Conservation (phyloP, 2,329 filamentous ascomycete genomes). For the Leptographium wingfieldii region DNA sequence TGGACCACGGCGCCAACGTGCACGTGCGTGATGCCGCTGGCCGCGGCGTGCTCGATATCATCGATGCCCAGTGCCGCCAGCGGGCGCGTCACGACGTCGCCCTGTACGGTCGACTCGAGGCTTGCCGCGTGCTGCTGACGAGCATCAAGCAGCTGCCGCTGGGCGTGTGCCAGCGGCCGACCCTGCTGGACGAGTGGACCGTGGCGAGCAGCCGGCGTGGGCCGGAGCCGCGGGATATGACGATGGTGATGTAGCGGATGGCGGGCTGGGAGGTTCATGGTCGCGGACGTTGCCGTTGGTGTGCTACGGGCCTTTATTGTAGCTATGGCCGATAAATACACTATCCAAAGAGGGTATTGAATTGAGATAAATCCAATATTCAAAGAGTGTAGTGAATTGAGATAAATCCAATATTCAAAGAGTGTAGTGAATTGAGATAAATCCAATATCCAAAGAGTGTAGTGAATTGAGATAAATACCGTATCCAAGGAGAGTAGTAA, state of each 20-base stretch:
- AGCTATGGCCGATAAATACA: too few species aligned
- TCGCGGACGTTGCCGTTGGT: too few species aligned
- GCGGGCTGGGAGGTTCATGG: not conserved
- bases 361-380: too few species aligned
- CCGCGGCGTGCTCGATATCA: conserved; percentile 19
- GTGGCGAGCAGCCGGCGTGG: conserved; percentile 5
- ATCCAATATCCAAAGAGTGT: too few species aligned
- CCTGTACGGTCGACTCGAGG: conserved; percentile 21
- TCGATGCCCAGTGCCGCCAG: conserved; percentile 14
- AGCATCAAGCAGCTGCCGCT: conserved; percentile 17
- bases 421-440: too few species aligned
- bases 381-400: too few species aligned
- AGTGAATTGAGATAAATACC: too few species aligned
- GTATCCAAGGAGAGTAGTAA: too few species aligned
- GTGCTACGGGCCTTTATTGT: too few species aligned
- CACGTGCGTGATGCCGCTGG: conserved; percentile 20
- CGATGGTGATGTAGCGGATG: conserved; percentile 6
- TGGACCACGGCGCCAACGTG: conserved; percentile 23
- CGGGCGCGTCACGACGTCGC: conserved; percentile 15
- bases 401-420: too few species aligned
- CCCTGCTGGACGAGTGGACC: conserved; percentile 13
- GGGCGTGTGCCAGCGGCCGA: conserved; percentile 14
- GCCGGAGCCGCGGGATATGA: conserved; percentile 10
- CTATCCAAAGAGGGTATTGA: too few species aligned
- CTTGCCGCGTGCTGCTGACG: conserved; percentile 19